Evolutionary conservation across 2,329 filamentous ascomycete species (phyloP), one percentile per base, ranked within the genome.

Genomic region (Nannizzia gypsea): DNA sequence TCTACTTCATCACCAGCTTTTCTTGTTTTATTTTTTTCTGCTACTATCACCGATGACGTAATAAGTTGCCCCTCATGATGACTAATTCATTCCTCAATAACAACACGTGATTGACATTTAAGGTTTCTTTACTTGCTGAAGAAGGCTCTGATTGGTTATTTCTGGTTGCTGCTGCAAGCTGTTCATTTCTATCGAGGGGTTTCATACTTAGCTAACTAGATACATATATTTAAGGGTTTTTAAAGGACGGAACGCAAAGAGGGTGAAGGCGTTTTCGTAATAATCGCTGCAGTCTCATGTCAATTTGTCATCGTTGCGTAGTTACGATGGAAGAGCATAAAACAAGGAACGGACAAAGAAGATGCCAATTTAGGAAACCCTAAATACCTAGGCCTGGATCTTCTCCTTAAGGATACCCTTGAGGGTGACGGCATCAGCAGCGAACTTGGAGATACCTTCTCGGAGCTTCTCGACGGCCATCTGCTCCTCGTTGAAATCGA

Each of bases 401-500:
- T 96, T 97, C 78, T 84, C 77, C 82, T 87, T 87, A 72, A 99
- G 82, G 71, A 95, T 91, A 65, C 84, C 83, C 88, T 97, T 97
- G 70, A 99, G 86, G 62, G 90, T 95, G 67, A 91, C 80, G 67
- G 93, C 91, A 72, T 99, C 93, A 68, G 93, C 93, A 62, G 93
- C 92, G 72, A 99, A 99, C 81, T 96, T 96, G 83, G 89, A 95
- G 82, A 99, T 99, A 78, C 93, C 93, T 80, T 99, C 93, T 64
- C 91, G 89, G 69, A 99, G 86, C 88, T 99, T 99, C 87, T 97
- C 91, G 67, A 95, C 90, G 65, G 89, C 93, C 93, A 99, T 99
- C 77, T 92, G 88, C 73, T 99, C 90, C 83, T 99, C 93, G 83
- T 99, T 99, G 86, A 99, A 96, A 79, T 91, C 88, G 82, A 96